These are phyloP conservation scores for Yamadazyma dendronema DNA, from an alignment of 1,139 yeast species.

Conservation along the genomic window DNA sequence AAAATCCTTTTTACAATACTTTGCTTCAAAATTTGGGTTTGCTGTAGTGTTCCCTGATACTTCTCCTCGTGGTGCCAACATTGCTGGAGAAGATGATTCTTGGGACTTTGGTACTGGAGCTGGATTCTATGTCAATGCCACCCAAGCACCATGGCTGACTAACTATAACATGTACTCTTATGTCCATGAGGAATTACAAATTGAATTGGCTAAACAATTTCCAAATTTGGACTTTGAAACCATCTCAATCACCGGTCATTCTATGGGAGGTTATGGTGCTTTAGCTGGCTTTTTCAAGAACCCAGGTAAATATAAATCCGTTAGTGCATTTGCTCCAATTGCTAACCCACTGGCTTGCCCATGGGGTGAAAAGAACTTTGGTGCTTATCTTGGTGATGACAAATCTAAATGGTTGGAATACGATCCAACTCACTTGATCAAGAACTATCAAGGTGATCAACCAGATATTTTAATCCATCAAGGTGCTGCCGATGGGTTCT, in stretches of 20 bases:
- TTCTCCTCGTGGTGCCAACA: conserved; percentile 89
- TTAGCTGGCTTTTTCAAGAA: conserved; percentile 70
- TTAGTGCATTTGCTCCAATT: conserved; percentile 91
- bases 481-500: conserved; percentile 76
- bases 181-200: conserved; percentile 70
- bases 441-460: conserved; percentile 49
- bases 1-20: conserved; percentile 83
- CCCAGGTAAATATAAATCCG: conserved; percentile 75
- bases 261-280: conserved; percentile 99
- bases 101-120: conserved; percentile 97
- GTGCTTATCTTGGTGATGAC: conserved; percentile 70
- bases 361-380: conserved; percentile 85
- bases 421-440: conserved; percentile 78
- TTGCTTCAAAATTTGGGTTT: conserved; percentile 79
- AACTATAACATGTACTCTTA: conserved; percentile 88
- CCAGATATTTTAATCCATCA: conserved; percentile 77
- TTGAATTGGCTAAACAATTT: conserved; percentile 44
- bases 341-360: conserved; percentile 71
- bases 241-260: conserved; percentile 84
- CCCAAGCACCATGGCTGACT: conserved; percentile 63
- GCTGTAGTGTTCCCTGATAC: conserved; percentile 95
- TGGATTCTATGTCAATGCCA: conserved; percentile 89
- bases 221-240: conserved; percentile 54
- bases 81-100: conserved; percentile 76
- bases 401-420: conserved; percentile 62